Base-by-base conservation (phyloP, 371 early-diverging fungal species). In the Mortierella sp. region DNA sequence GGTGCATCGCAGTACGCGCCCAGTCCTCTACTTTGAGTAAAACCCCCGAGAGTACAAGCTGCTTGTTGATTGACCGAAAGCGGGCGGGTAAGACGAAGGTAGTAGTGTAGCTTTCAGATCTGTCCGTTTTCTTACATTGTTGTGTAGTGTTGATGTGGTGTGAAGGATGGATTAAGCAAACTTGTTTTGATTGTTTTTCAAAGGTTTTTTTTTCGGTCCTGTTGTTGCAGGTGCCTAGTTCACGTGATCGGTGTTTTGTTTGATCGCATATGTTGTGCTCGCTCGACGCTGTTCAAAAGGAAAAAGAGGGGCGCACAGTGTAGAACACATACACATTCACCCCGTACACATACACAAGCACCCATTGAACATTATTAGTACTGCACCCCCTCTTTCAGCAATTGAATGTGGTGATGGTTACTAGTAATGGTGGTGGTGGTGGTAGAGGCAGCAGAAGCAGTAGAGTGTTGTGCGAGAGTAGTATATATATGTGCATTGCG, bases 91-190 rank as follows among this genome's bases (percentile, higher is more conserved):
- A 19, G 63, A 8, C 16, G 19, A 8, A 19, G 50, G 63, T 31
- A 34, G 16, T 31, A 26, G 63, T 63, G 26, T 28, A 19, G 72
- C 42, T 38, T 38, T 28, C 16, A 31, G 73, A 54, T 48, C 52
- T 13, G 38, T 34, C 45, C 54, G 31, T 72, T 45, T 50, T 75
- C 76, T 68, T 76, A 50, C 52, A 76, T 68, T 76, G 58, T 74
- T 75, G 76, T 50, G 48, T 31, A 48, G 60, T 63, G 63, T 63
- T 38, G 48, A 68, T 76, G 68, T 68, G 68, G 68, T 68, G 68
- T 68, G 68, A 68, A 68, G 68, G 68, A 68, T 68, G 68, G 68
- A 68, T 68, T 68, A 68, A 34, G 44, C 63, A 68, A 68, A 68
- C 68, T 68, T 68, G 68, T 68, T 68, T 68, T 68, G 38, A 34